Evolutionary conservation across 2,329 filamentous ascomycete species (phyloP).

Genomic region (Lachnellula arida): DNA sequence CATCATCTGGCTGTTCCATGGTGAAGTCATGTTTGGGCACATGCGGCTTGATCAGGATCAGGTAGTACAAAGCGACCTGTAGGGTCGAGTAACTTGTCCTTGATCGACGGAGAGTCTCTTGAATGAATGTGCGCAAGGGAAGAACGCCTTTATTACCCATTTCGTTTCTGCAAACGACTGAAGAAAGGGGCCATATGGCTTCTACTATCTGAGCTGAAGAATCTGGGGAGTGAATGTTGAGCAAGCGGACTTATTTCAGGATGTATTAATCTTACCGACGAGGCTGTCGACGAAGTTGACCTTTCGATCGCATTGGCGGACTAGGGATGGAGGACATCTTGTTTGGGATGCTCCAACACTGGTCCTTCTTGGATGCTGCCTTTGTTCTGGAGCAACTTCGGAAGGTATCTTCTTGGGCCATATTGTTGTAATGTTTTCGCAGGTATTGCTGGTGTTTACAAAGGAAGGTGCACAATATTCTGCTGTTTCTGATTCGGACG

Average conservation of each 20-base stretch:
- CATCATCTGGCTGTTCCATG: constrained; percentile 75
- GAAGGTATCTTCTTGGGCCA: constrained; percentile 34
- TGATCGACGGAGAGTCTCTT: constrained; percentile 91
- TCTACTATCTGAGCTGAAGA: constrained; percentile 96
- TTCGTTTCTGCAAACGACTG: constrained; percentile 70
- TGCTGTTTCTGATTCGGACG: constrained; percentile 44
- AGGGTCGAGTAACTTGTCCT: constrained; percentile 96
- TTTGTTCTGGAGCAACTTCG: constrained; percentile 54
- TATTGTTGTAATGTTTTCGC: constrained; percentile 31
- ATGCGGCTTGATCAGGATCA: constrained; percentile 88
- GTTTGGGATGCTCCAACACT: constrained; percentile 50
- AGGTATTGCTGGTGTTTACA: constrained; percentile 27
- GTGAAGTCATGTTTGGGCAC: constrained; percentile 81
- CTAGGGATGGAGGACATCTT: constrained; percentile 66
- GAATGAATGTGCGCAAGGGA: constrained; percentile 90
- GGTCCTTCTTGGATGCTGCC: constrained; percentile 59
- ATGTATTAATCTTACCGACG: constrained; percentile 70
- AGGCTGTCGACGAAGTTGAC: constrained; percentile 93
- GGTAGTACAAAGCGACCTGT: constrained; percentile 93
- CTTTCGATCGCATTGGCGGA: constrained; percentile 88
- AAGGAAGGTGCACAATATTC: constrained; percentile 39
- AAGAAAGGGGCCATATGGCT: constrained; percentile 92
- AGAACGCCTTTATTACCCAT: constrained; percentile 71
- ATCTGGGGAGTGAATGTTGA: constrained; percentile 55
- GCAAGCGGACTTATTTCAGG: constrained; percentile 28